These are phyloP conservation scores for Wickerhamiella galacta DNA, from an alignment of 805 yeast genomes.

Conservation along the genomic window DNA sequence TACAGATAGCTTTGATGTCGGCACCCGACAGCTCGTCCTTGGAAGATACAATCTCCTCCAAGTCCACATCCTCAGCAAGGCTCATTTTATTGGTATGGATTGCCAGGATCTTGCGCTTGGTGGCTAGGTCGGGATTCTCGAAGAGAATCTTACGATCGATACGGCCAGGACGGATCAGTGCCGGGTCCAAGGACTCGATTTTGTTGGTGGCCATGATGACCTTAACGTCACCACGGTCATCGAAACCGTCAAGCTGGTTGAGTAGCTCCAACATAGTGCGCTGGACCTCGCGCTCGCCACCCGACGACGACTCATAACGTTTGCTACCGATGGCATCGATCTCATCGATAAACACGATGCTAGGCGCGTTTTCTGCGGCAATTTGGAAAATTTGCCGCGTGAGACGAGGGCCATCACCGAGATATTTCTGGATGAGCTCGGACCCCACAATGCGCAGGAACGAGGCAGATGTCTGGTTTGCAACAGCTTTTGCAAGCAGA, in stretches of 20 bases:
- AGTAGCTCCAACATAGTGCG: conserved; percentile 93
- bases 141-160: conserved; percentile 90
- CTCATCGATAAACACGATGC: conserved; percentile 97
- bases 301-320: conserved; percentile 77
- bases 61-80: conserved; percentile 68
- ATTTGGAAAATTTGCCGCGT: conserved; percentile 89
- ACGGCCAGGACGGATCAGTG: conserved; percentile 91
- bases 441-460: conserved; percentile 97
- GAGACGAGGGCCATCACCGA: conserved; percentile 97
- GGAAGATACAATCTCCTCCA: conserved; percentile 73
- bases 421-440: conserved; percentile 93
- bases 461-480: conserved; percentile 93
- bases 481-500: conserved; percentile 89
- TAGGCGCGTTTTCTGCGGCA: conserved; percentile 93
- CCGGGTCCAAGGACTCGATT: conserved; percentile 88
- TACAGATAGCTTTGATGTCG: conserved; percentile 92
- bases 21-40: conserved; percentile 96
- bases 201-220: conserved; percentile 97
- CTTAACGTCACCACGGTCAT: conserved; percentile 92
- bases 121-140: conserved; percentile 87
- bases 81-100: conserved; percentile 93
- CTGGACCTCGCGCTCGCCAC: conserved; percentile 95
- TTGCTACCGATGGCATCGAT: conserved; percentile 99
- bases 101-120: conserved; percentile 79
- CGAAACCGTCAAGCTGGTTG: conserved; percentile 93